Base-by-base conservation (phyloP, 1,139 yeast species). In the Chernovozyma aurita region DNA sequence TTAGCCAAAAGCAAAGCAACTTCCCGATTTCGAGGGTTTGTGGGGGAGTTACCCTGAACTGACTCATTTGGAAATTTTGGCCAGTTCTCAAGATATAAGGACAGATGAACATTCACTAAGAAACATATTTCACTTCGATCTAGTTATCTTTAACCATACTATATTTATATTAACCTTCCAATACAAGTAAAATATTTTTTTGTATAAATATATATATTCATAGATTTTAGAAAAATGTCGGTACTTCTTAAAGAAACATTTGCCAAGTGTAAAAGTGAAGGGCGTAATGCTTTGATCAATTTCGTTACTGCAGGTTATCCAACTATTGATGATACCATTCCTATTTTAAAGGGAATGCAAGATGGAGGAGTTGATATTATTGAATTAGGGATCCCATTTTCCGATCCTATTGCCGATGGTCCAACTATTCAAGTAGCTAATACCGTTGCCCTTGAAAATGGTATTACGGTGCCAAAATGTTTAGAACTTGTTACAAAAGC, bases 371-470 rank as follows among this genome's bases (percentile, higher is more conserved):
- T 86, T 17, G 98, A 92, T 57, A 76, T 92, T 44, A 86, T 92
- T 47, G 99, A 92, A 65, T 67, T 92, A 35, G 98, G 99, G 43
- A 68, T 94, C 55, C 99, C 99, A 30, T 92, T 92, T 59, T 83
- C 96, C n/a, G 99, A 92, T 57, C 98, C 99, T 30, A 87, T 92
- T 53, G 99, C 97, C 30, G 99, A 92, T 59, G 99, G 99, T 32
- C 95, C 97, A 28, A 87, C 95, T 13, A 92, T 92, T 50, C 98
- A 92, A 63, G 78, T 70, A 27, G 87, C 97, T 28, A 90, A 90
- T 62, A 76, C 76, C 25, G 69, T 64, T 17, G 94, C 98, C 11
- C 72, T 92, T 46, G 73, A 76, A 24, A 88, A 92, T 50, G 95
- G 95, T 12, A 78, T 88, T 42, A 81, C 88, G 22, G 80, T 87